These are phyloP conservation scores for Ophiostoma angusticollis DNA, from an alignment of 2,329 filamentous ascomycete genomes.

Conservation along the genomic window DNA sequence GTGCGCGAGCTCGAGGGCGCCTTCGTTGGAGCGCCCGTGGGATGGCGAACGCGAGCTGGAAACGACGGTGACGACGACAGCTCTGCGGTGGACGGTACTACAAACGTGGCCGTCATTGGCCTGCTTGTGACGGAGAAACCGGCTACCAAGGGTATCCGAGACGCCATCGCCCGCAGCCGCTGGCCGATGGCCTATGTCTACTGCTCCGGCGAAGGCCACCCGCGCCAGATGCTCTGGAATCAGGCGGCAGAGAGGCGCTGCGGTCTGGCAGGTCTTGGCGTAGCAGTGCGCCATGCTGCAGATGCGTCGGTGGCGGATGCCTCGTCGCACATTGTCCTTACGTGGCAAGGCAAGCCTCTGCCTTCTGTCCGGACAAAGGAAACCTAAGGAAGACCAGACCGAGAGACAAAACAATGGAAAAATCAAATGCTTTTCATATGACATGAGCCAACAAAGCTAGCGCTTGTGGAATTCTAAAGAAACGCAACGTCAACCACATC, in stretches of 20 bases:
- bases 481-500: no score
- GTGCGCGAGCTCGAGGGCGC: conserved; percentile 72
- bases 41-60: conserved; percentile 40
- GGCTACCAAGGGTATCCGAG: conserved; percentile 67
- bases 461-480: conserved; percentile 1
- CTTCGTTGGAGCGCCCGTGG: conserved; percentile 57
- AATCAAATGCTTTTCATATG: no score
- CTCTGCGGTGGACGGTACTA: not conserved
- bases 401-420: not conserved
- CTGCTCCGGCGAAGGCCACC: conserved; percentile 41
- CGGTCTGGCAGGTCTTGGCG: conserved; percentile 48
- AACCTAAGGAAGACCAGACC: not conserved
- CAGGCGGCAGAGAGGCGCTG: conserved; percentile 46
- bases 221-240: conserved; percentile 66
- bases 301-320: conserved; percentile 13
- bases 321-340: conserved; percentile 33
- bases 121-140: conserved; percentile 55
- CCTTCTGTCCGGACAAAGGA: not conserved
- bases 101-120: conserved; percentile 48
- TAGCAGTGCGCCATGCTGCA: conserved; percentile 30
- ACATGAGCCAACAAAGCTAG: not conserved
- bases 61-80: not conserved
- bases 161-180: conserved; percentile 52
- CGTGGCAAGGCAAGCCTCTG: conserved; percentile 34
- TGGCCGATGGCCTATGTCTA: conserved; percentile 62